phyloP scores from a whole-genome alignment of 2,329 filamentous ascomycete genomes.

The Pyrenophora teres region DNA sequence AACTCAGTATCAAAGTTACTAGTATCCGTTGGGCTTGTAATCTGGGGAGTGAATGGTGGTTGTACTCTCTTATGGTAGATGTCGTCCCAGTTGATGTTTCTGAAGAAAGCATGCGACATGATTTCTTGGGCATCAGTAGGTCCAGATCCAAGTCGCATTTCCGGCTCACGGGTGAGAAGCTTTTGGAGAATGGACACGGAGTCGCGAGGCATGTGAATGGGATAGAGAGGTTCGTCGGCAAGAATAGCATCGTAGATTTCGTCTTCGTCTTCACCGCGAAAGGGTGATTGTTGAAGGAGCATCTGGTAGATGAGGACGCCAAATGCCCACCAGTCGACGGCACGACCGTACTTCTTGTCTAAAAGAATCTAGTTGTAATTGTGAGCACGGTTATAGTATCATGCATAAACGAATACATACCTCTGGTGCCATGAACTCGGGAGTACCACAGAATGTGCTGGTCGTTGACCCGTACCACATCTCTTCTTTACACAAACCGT shows the following conservation, averaged over 20 bases:
- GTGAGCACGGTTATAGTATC: neutral
- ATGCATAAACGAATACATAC: slow-evolving; percentile 52
- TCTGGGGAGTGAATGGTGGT: slow-evolving; percentile 86
- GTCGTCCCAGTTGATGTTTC: slow-evolving; percentile 98
- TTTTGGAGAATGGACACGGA: slow-evolving; percentile 98
- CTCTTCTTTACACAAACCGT: slow-evolving; percentile 98
- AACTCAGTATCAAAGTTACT: slow-evolving; percentile 99
- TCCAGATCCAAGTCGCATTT: slow-evolving; percentile 87
- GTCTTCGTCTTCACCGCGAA: slow-evolving; percentile 98
- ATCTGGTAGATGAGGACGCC: slow-evolving; percentile 99
- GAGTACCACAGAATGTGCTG: slow-evolving; percentile 98
- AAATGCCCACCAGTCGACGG: slow-evolving; percentile 99
- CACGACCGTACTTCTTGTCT: slow-evolving; percentile 97
- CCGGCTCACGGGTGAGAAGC: slow-evolving; percentile 91
- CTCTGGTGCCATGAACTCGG: slow-evolving; percentile 99
- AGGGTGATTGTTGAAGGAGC: slow-evolving; percentile 97
- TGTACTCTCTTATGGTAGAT: slow-evolving; percentile 93
- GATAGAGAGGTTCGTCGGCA: slow-evolving; percentile 94
- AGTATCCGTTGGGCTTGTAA: slow-evolving; percentile 94
- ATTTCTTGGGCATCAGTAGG: slow-evolving; percentile 98
- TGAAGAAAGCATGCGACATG: slow-evolving; percentile 98
- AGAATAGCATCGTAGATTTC: slow-evolving; percentile 99
- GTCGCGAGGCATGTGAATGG: slow-evolving; percentile 97
- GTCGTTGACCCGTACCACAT: slow-evolving; percentile 99
- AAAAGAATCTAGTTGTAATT: slow-evolving; percentile 72